Percentiles rank a stretch among this genome's conserved stretches.
Conservation (phyloP, 2,329 filamentous ascomycete species). For the Tolypocladium nubicola region DNA sequence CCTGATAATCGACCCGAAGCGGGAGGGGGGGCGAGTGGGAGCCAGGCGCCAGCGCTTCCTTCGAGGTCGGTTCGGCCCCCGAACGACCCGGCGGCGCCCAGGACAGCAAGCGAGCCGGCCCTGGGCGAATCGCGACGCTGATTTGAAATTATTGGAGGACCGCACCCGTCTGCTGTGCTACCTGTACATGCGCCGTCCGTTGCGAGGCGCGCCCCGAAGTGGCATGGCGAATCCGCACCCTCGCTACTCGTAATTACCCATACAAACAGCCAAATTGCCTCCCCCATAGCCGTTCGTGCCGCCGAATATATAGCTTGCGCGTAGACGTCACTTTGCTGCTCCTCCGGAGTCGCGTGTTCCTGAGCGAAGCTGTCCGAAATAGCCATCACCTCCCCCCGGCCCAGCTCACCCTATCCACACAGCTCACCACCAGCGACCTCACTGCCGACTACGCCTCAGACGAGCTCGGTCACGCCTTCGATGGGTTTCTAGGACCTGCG, state of each 20-base stretch:
- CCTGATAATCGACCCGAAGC: background rate
- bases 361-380: background rate
- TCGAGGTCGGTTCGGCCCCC: background rate
- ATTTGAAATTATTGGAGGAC: background rate
- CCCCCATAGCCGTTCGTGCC: background rate
- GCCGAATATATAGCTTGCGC: background rate
- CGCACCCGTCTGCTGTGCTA: background rate
- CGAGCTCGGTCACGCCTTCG: background rate
- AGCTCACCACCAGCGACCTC: background rate
- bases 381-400: background rate
- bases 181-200: background rate
- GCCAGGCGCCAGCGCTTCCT: background rate
- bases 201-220: background rate
- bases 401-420: background rate
- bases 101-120: background rate
- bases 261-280: background rate
- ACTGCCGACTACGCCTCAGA: background rate
- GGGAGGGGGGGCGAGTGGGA: background rate
- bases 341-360: background rate
- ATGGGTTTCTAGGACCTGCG: background rate
- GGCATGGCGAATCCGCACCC: background rate
- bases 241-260: background rate
- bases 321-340: background rate
- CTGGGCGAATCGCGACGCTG: background rate
- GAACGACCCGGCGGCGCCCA: background rate